These are phyloP conservation scores for Raffaelea deltoideospora DNA, from an alignment of 2,329 filamentous ascomycete genomes.

Conservation along the genomic window DNA sequence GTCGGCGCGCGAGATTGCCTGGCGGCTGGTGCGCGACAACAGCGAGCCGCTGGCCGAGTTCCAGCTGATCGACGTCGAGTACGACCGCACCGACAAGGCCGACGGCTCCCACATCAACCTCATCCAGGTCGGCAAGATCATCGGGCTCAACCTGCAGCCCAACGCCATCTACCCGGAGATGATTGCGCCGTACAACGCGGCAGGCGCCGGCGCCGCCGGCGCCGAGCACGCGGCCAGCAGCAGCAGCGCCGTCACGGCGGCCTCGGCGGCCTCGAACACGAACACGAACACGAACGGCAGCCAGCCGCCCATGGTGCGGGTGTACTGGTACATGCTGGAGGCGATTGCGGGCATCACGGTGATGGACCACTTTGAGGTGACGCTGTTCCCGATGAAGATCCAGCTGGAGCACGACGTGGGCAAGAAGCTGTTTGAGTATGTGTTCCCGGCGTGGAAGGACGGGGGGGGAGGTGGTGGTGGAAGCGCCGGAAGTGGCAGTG, in stretches of 20 bases:
- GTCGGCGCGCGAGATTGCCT: conserved; percentile 87
- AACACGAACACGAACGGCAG: conserved; percentile 11
- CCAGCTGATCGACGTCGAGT: conserved; percentile 79
- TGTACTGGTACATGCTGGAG: conserved; percentile 97
- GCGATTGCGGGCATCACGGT: conserved; percentile 95
- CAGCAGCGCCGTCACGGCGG: too few relatives aligned
- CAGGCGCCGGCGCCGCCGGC: conserved; percentile 40
- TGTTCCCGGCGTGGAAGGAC: conserved; percentile 73
- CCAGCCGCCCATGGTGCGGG: conserved; percentile 68
- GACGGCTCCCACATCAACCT: conserved; percentile 94
- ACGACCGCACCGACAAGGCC: conserved; percentile 90
- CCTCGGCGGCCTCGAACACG: too few relatives aligned
- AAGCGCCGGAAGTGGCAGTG: not conserved
- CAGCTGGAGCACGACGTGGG: conserved; percentile 88
- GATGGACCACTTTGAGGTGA: conserved; percentile 92
- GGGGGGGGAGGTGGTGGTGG: conserved; percentile 18
- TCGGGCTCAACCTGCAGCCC: conserved; percentile 77
- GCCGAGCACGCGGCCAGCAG: conserved; percentile 19
- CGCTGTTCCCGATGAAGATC: conserved; percentile 81
- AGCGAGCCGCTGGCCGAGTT: conserved; percentile 84
- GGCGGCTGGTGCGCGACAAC: conserved; percentile 83
- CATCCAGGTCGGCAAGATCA: conserved; percentile 74
- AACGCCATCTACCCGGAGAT: conserved; percentile 93
- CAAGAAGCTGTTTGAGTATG: conserved; percentile 89
- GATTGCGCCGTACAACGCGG: conserved; percentile 76